Conservation (phyloP, 176 grass and related monocot species). For the Sorghum bicolor region Sorghum_bicolor_NCBIv3 NC_012872.2:51633001-51633500, state of each 20-base stretch:
- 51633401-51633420: neutral
- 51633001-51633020: conserved; percentile 91
- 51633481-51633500: neutral
- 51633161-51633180: conserved; percentile 89
- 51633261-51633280: conserved; percentile 97
- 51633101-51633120: conserved; percentile 99
- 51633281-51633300: conserved; percentile 83
- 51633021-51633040: conserved; percentile 80
- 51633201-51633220: conserved; percentile 89
- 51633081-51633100: conserved; percentile 79
- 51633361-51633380: neutral
- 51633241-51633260: conserved; percentile 99
- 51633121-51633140: conserved; percentile 98
- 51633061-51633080: conserved; percentile 98
- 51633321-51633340: neutral
- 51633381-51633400: neutral
- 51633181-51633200: conserved; percentile 98
- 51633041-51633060: conserved; percentile 97
- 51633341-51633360: neutral
- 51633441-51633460: neutral
- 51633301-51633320: conserved; percentile 14
- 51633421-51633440: neutral
- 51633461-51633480: neutral
- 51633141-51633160: conserved; percentile 84
- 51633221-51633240: conserved; percentile 98